Conservation (phyloP, 768 basidiomycete genomes). For the Mrakia hoshinonis region DNA sequence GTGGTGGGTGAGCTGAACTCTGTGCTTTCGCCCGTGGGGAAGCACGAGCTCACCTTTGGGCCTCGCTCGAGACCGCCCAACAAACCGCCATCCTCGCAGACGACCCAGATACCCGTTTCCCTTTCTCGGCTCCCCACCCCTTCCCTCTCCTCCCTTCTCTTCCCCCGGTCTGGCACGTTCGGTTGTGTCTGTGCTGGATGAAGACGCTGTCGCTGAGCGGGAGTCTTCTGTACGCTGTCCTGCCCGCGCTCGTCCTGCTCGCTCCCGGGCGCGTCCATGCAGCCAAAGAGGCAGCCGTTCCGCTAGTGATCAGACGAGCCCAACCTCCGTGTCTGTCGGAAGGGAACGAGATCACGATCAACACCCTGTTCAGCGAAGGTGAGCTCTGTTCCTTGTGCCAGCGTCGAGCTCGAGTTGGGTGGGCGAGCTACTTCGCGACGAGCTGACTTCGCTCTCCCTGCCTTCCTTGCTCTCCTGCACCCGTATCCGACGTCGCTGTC, state of each 20-base stretch:
- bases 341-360: constrained; percentile 38
- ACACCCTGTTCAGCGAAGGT: constrained; percentile 31
- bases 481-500: too few relatives aligned
- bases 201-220: background rate
- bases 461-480: background rate
- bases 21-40: too few relatives aligned
- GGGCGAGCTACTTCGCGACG: background rate
- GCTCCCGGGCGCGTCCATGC: background rate
- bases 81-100: too few relatives aligned
- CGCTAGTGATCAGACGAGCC: background rate
- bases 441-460: background rate
- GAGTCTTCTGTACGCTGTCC: background rate
- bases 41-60: too few relatives aligned
- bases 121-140: background rate
- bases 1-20: too few relatives aligned
- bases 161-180: background rate
- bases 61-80: too few relatives aligned
- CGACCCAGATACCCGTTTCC: too few relatives aligned
- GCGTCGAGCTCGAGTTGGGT: background rate
- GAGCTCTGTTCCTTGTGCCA: background rate
- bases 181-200: background rate
- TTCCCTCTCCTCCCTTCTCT: background rate
- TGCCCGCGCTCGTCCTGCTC: constrained; percentile 1
- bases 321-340: constrained; percentile 7
- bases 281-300: background rate